phyloP scores from a whole-genome alignment of 441 rosid species.

The Eugenia klotzschiana region DNA sequence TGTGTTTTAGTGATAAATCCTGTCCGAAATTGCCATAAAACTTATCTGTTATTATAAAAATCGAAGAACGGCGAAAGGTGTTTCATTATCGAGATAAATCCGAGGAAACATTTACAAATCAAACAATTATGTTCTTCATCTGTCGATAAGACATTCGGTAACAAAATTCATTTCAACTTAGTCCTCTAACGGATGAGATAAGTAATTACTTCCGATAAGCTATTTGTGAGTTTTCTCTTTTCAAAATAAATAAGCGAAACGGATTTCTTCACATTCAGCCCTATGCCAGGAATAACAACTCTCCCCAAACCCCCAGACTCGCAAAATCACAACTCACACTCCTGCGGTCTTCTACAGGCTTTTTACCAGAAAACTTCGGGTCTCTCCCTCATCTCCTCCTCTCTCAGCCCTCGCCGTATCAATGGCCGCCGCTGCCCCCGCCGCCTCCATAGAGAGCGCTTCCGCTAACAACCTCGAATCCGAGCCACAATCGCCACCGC shows the following conservation, averaged over 20 bases:
- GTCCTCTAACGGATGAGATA: too few species aligned
- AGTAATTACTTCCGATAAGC: neutral
- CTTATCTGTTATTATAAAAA: too few species aligned
- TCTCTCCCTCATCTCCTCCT: neutral
- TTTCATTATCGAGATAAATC: too few species aligned
- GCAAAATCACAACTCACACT: neutral
- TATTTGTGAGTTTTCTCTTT: neutral
- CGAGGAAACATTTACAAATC: too few species aligned
- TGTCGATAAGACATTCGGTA: too few species aligned
- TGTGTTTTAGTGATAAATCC: too few species aligned
- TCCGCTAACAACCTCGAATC: neutral
- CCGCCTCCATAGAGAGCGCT: neutral
- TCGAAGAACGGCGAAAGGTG: too few species aligned
- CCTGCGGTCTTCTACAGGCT: neutral
- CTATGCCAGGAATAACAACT: neutral
- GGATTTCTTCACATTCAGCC: neutral
- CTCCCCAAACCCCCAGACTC: neutral
- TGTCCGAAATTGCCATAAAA: too few species aligned
- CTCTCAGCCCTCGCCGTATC: neutral
- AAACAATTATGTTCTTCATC: too few species aligned
- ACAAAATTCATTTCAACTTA: too few species aligned
- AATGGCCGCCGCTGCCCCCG: neutral
- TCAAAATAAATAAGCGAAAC: neutral
- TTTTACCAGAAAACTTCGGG: neutral
- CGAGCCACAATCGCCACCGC: neutral